Evolutionary conservation across 2,329 filamentous ascomycete genomes (phyloP), one percentile per base, ranked within the genome.

Genomic region (Aspergillus sclerotialis): DNA sequence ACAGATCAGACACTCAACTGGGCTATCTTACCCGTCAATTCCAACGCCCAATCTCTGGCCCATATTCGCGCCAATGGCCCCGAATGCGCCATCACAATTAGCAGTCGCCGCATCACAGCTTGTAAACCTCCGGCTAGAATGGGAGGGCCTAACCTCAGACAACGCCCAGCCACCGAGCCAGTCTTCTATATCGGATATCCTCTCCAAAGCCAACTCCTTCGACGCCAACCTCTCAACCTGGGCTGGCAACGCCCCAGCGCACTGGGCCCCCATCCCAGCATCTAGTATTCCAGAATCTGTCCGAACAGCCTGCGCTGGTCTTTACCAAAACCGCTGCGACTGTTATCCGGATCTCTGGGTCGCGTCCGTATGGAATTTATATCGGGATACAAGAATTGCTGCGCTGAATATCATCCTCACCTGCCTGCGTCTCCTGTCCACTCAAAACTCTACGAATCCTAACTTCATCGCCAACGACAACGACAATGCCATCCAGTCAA

Each of bases 291-390:
- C 51, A 0, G 37, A 44, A 15, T 50, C 52, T 2, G 45, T 56
- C n/a, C 51, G 44, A 1, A 33, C 45, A 2, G n/a, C n/a, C n/a
- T n/a, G n/a, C n/a, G 46, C 50, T 4, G 52, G 53, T 0, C 33
- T 54, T 10, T 57, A 47, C 32, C 29, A 37, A 2, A 37, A 43
- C 33, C 44, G 48, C 5, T 54, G 52, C n/a, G 53, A 57, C 38
- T 56, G 52, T 38, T 57, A 57, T 33, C 14, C 41, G 1, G 51
- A 56, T 14, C 31, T 55, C 15, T 57, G 52, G 51, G 48, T 52
- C 3, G 49, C 51, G 5, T 37, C 43, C 6, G 55, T 49, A 1
- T 56, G 52, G 53, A 56, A 56, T 19, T 46, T 40, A 4, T 53
- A 49, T 30, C 51, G 53, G n/a, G 52, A 53, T 16, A 53, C 48